These are phyloP conservation scores for Trichoderma virens DNA, from an alignment of 495 filamentous ascomycete genomes.

Conservation along the genomic window DNA sequence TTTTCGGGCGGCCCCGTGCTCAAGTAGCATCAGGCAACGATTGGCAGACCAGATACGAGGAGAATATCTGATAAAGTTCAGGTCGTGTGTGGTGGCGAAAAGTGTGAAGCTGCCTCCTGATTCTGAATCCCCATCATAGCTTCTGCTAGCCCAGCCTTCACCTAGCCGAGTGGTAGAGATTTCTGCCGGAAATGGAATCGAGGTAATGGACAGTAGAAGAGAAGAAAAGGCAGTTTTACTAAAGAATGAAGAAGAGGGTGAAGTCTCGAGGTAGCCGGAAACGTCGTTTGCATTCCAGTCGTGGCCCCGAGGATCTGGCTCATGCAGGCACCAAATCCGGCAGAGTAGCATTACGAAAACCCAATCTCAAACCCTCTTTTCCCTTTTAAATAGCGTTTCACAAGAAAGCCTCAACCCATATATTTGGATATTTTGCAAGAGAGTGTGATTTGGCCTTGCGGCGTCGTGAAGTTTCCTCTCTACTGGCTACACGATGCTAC, in stretches of 20 bases:
- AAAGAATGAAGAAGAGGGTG: too few relatives aligned
- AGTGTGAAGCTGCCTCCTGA: not conserved
- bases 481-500: too few relatives aligned
- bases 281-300: slow-evolving; percentile 1
- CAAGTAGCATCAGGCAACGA: not conserved
- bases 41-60: not conserved
- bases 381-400: not conserved
- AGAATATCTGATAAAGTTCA: not conserved
- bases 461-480: too few relatives aligned
- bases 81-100: not conserved
- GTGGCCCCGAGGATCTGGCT: not conserved
- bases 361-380: not conserved
- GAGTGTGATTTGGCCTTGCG: too few relatives aligned
- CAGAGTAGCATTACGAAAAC: not conserved
- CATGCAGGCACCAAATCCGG: not conserved
- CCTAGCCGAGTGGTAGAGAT: too few relatives aligned
- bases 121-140: too few relatives aligned
- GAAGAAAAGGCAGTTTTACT: too few relatives aligned
- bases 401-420: too few relatives aligned
- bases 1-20: slow-evolving; percentile 2
- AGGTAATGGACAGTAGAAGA: too few relatives aligned
- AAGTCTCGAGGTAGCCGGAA: not conserved
- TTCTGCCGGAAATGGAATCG: not conserved
- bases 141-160: too few relatives aligned
- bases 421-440: too few relatives aligned